phyloP scores from a whole-genome alignment of 2,329 filamentous ascomycete species.

The Neonectria magnoliae region DNA sequence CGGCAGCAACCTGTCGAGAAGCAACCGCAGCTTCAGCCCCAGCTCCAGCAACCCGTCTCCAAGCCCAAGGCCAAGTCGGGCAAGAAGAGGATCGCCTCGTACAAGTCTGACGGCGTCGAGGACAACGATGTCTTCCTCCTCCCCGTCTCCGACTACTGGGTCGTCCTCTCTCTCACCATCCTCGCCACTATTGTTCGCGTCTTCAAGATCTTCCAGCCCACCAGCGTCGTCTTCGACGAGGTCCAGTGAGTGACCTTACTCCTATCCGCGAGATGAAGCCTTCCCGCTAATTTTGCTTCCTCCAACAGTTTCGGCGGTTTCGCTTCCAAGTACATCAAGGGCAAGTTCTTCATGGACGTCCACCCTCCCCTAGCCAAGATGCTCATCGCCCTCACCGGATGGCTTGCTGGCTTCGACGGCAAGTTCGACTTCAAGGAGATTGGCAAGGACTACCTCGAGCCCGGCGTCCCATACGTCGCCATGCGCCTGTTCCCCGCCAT shows the following conservation, averaged over 20 bases:
- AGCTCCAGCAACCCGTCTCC: conserved; percentile 14
- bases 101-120: conserved; percentile 80
- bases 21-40: conserved; percentile 10
- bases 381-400: conserved; percentile 93
- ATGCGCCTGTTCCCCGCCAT: conserved; percentile 95
- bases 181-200: conserved; percentile 83
- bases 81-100: conserved; percentile 61
- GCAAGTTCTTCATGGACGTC: conserved; percentile 99
- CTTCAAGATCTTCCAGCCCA: conserved; percentile 95
- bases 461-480: conserved; percentile 93
- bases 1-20: conserved; percentile 2
- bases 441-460: conserved; percentile 97
- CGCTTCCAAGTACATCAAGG: conserved; percentile 99
- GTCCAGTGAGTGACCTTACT: conserved; percentile 80
- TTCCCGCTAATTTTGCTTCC: conserved; percentile 28
- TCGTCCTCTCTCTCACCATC: conserved; percentile 77
- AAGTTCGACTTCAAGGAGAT: conserved; percentile 99
- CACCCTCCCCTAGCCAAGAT: conserved; percentile 97
- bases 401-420: conserved; percentile 93
- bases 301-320: conserved; percentile 89
- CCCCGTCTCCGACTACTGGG: conserved; percentile 83
- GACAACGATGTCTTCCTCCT: conserved; percentile 95
- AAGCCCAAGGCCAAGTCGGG: conserved; percentile 28
- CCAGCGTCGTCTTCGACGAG: conserved; percentile 98
- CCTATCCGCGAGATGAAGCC: background rate